Conservation (phyloP, 768 basidiomycete species). For the Termitomyces sp. region DNA sequence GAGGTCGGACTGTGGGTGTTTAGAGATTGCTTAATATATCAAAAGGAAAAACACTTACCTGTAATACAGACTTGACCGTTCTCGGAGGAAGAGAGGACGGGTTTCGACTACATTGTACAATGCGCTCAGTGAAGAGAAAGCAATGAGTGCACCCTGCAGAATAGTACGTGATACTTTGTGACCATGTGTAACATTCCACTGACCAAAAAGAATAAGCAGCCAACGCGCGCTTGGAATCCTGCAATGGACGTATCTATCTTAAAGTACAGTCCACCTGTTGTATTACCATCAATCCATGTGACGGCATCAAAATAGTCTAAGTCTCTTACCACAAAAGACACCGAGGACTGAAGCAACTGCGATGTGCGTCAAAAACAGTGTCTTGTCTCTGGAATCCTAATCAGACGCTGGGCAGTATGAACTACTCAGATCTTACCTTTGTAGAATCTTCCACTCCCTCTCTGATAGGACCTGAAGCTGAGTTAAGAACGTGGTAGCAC, state of each 20-base stretch:
- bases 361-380: slow-evolving; percentile 77
- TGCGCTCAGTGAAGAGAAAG: slow-evolving; percentile 88
- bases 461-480: slow-evolving; percentile 79
- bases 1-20: slow-evolving; percentile 62
- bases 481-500: slow-evolving; percentile 80
- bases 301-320: background rate
- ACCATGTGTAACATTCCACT: background rate
- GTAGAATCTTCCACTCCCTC: slow-evolving; percentile 80
- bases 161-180: background rate
- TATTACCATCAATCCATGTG: background rate
- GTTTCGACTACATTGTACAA: slow-evolving; percentile 83
- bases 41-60: slow-evolving; percentile 38
- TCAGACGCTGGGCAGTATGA: background rate
- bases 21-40: background rate
- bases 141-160: slow-evolving; percentile 75
- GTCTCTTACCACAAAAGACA: slow-evolving; percentile 69
- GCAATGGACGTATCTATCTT: slow-evolving; percentile 76
- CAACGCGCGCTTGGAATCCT: slow-evolving; percentile 92
- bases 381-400: slow-evolving; percentile 59
- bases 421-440: slow-evolving; percentile 36
- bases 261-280: slow-evolving; percentile 77
- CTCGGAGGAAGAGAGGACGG: slow-evolving; percentile 83
- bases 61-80: slow-evolving; percentile 82
- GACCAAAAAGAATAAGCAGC: slow-evolving; percentile 91
- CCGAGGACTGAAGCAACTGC: slow-evolving; percentile 67